phyloP scores from a whole-genome alignment of 2,329 filamentous ascomycete genomes.

The Magnaporthiopsis incrustans region DNA sequence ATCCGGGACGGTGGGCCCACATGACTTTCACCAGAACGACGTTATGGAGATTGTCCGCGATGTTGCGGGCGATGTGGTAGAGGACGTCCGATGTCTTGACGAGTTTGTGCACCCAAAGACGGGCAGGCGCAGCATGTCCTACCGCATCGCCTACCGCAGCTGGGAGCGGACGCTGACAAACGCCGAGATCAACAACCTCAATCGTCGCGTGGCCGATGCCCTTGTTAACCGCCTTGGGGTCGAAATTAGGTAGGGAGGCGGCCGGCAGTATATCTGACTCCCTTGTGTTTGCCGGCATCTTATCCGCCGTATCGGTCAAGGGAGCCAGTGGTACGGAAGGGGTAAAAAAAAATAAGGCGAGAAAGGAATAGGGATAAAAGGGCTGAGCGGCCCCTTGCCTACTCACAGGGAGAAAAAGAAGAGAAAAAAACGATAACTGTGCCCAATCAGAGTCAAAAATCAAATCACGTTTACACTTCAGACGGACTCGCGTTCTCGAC shows the following conservation, averaged over 20 bases:
- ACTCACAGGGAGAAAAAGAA: too few relatives aligned
- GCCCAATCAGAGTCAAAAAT: too few relatives aligned
- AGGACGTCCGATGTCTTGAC: slow-evolving; percentile 80
- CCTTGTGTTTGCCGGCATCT: too few relatives aligned
- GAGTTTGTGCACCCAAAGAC: slow-evolving; percentile 85
- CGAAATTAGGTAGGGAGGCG: slow-evolving; percentile 53
- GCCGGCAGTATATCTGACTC: too few relatives aligned
- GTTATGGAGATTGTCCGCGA: slow-evolving; percentile 91
- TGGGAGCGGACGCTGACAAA: slow-evolving; percentile 86
- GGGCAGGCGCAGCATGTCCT: slow-evolving; percentile 76
- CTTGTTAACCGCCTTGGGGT: slow-evolving; percentile 69
- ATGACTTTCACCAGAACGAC: slow-evolving; percentile 84
- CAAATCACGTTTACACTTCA: too few relatives aligned
- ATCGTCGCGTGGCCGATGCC: slow-evolving; percentile 56
- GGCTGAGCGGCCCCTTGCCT: too few relatives aligned
- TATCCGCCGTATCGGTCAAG: too few relatives aligned
- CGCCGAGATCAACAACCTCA: slow-evolving; percentile 67
- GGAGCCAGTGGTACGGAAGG: background rate
- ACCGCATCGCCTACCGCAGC: slow-evolving; percentile 88
- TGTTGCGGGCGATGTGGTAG: slow-evolving; percentile 73
- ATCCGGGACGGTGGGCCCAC: slow-evolving; percentile 23
- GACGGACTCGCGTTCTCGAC: too few relatives aligned
- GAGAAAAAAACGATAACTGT: too few relatives aligned
- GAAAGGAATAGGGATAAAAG: too few relatives aligned
- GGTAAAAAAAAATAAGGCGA: too few relatives aligned